Evolutionary conservation across 768 basidiomycete species (phyloP).

Genomic region (Lyophyllum semitale): DNA sequence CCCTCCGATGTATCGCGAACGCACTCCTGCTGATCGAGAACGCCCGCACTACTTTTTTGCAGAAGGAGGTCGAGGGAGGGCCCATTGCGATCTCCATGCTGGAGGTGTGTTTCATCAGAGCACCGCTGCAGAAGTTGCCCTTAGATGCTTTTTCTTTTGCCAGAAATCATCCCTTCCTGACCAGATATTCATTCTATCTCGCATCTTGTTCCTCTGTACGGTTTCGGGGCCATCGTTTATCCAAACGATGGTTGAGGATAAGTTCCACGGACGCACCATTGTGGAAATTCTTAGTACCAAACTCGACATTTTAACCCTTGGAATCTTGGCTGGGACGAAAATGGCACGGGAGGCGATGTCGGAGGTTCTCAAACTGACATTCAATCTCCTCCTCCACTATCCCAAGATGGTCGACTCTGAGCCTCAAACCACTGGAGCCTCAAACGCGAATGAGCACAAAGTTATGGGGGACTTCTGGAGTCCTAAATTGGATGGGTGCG

Average conservation of each 20-base stretch:
- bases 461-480: conserved; percentile 80
- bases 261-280: conserved; percentile 55
- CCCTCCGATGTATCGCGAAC: conserved; percentile 79
- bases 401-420: conserved; percentile 63
- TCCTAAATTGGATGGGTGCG: conserved; percentile 68
- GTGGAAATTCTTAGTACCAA: conserved; percentile 63
- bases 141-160: conserved; percentile 12
- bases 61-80: conserved; percentile 64
- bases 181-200: conserved; percentile 71
- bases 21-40: conserved; percentile 68
- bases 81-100: conserved; percentile 55
- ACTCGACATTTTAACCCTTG: conserved; percentile 56
- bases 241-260: conserved; percentile 63
- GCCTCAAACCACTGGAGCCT: conserved; percentile 35
- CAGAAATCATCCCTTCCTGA: conserved; percentile 67
- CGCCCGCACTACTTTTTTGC: conserved; percentile 61
- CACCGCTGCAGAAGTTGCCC: background rate
- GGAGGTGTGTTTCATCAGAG: conserved; percentile 44
- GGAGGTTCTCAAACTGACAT: conserved; percentile 83
- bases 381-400: conserved; percentile 81
- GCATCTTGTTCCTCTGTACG: conserved; percentile 76
- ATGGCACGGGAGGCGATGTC: conserved; percentile 73
- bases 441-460: conserved; percentile 36
- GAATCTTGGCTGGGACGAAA: conserved; percentile 50
- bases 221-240: conserved; percentile 55